Evolutionary conservation across 805 yeast genomes (phyloP).

Genomic region (Metschnikowia continentalis): DNA sequence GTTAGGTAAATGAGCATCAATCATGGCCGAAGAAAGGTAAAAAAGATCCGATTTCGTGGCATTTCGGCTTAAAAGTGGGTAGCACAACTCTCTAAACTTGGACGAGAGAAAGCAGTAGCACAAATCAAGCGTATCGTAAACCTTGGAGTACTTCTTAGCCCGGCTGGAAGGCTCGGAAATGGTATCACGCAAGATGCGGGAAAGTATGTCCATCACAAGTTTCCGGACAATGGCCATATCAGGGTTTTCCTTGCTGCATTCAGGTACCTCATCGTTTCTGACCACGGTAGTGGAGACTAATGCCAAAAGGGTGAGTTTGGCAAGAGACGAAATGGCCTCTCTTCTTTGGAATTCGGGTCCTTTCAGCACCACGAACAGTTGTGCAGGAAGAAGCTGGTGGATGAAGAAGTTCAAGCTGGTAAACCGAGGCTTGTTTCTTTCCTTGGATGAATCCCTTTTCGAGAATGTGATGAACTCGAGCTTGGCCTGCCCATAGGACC

Average conservation of each 20-base stretch:
- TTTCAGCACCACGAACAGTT: conserved; percentile 34
- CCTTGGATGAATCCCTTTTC: conserved; percentile 42
- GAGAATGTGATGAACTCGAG: conserved; percentile 78
- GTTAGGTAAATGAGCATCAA: conserved; percentile 61
- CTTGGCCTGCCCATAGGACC: conserved; percentile 77
- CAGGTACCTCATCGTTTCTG: conserved; percentile 42
- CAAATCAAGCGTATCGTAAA: conserved; percentile 51
- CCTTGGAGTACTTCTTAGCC: conserved; percentile 48
- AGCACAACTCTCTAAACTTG: conserved; percentile 37
- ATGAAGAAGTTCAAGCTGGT: conserved; percentile 74
- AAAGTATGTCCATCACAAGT: conserved; percentile 64
- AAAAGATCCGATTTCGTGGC: conserved; percentile 58
- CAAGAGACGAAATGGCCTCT: conserved; percentile 52
- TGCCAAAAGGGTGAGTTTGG: conserved; percentile 57
- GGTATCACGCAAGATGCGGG: conserved; percentile 57
- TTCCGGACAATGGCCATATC: conserved; percentile 71
- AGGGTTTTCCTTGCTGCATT: conserved; percentile 54
- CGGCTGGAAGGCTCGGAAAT: conserved; percentile 31
- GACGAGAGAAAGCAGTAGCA: conserved; percentile 42
- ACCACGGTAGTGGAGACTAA: conserved; percentile 57
- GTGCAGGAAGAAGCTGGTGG: conserved; percentile 65
- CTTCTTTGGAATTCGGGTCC: conserved; percentile 48
- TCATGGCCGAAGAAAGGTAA: conserved; percentile 58
- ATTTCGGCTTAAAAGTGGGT: conserved; percentile 43
- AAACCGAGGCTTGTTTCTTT: conserved; percentile 60